Conservation (phyloP, 169 alveolate genomes). For the Cyclospora cayetanensis region DNA sequence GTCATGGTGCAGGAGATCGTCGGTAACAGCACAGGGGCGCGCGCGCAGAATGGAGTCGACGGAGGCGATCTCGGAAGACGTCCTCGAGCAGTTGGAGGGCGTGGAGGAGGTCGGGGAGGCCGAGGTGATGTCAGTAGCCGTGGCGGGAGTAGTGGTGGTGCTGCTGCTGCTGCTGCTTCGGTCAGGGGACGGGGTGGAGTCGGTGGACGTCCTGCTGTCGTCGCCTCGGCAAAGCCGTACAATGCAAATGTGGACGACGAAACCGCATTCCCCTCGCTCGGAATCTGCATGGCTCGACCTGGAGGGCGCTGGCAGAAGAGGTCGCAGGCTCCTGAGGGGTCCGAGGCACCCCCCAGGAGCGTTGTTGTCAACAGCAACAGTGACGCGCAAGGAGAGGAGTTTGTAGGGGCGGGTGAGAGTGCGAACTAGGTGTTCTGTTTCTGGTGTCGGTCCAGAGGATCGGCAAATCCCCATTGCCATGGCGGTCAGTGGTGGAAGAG, state of each 20-base stretch:
- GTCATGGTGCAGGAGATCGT: slow-evolving; percentile 46
- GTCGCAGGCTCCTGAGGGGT: slow-evolving; percentile 25
- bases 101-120: slow-evolving; percentile 57
- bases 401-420: not conserved
- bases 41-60: slow-evolving; percentile 10
- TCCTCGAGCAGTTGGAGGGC: slow-evolving; percentile 14
- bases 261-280: slow-evolving; percentile 68
- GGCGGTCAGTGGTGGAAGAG: not conserved
- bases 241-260: slow-evolving; percentile 58
- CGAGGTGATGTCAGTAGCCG: not conserved
- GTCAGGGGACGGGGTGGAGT: not conserved
- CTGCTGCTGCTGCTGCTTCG: not conserved
- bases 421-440: not conserved
- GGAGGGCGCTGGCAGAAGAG: slow-evolving; percentile 67
- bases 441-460: not conserved
- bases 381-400: slow-evolving; percentile 5
- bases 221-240: slow-evolving; percentile 64
- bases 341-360: slow-evolving; percentile 34
- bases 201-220: slow-evolving; percentile 10
- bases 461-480: not conserved
- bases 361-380: too few species aligned
- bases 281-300: slow-evolving; percentile 60
- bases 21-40: slow-evolving; percentile 13
- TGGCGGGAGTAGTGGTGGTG: not conserved
- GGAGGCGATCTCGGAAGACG: slow-evolving; percentile 36